Evolutionary conservation across 116 monocot species (phyloP), one percentile per base, ranked within the genome.

Genomic region (Papilionanthe hybrid): DNA sequence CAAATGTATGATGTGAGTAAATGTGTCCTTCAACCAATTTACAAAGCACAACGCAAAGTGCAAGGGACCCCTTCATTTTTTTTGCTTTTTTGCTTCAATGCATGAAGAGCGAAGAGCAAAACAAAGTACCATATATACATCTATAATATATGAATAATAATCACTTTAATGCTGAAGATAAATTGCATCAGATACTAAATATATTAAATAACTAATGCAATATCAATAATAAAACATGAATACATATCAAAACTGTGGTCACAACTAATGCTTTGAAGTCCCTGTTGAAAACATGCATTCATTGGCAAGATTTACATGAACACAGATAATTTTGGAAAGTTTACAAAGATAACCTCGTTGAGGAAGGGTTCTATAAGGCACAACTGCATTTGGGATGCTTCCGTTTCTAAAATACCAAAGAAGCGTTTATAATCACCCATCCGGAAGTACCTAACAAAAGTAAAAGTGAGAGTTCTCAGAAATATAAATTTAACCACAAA

Each of bases 391-490:
- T 86, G 74, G 10, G 99, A 90, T 65, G 90, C 90, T 47, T 86
- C 88, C 56, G 82, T 58, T 79, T 88, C 83, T 63, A 87, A 28
- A 17, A 72, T 81, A 76, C 76, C 78, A 86, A 99, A 93, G 82
- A 99, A 99, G 55, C 79, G 83, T 65, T 89, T 93, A 76, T 93
- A 99, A 79, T 99, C 86, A 28, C 93, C 99, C 84, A 93, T 72
- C 50, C 89, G 83, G 45, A 81, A 93, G 79, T 85, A 90, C 78
- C 99, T 99, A 81, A 29, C 55, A 82, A 7, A 45, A 81, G 58
- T 77, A n/a, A 7, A 75, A 48, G 7, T 9, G 42, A 49, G 49
- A 75, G 22, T 75, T 75, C 15, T 48, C 49, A 75, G 49, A 28
- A 75, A 73, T 44, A n/a, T 73, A 73, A 43, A 73, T 4, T 1